Conservation (phyloP, 768 basidiomycete genomes). For the Tulasnella sp. region DNA sequence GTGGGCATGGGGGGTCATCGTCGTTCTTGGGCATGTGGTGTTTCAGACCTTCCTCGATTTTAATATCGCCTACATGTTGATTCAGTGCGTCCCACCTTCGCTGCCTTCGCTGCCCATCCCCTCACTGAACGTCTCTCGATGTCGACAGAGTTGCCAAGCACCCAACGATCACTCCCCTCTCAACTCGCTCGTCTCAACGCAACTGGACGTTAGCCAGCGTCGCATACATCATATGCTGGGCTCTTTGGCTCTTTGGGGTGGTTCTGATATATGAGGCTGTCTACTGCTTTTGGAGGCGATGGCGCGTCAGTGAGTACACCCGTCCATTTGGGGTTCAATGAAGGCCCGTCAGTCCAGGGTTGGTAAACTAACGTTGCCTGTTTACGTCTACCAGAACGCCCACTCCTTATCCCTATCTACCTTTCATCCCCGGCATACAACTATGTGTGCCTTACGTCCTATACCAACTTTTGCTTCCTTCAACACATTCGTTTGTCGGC, state of each 20-base stretch:
- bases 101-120: constrained; percentile 3
- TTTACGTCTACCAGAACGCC: constrained; percentile 46
- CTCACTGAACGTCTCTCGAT: background rate
- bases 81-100: constrained; percentile 55
- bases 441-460: constrained; percentile 63
- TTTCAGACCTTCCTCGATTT: constrained; percentile 82
- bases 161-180: constrained; percentile 40
- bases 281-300: constrained; percentile 23
- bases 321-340: background rate
- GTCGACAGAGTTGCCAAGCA: constrained; percentile 51
- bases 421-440: constrained; percentile 68
- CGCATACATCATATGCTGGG: constrained; percentile 75
- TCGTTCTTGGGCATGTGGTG: constrained; percentile 50
- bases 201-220: constrained; percentile 75
- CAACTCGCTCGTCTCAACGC: constrained; percentile 46
- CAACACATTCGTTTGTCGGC: constrained; percentile 46
- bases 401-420: constrained; percentile 70
- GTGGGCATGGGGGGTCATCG: constrained; percentile 52
- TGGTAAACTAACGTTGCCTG: background rate
- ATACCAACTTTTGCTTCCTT: constrained; percentile 73
- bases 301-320: constrained; percentile 26
- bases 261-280: constrained; percentile 48
- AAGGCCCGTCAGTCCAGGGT: background rate
- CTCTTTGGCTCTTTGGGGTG: constrained; percentile 57
- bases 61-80: constrained; percentile 69